Percentiles rank a stretch among this genome's conserved stretches.
These are phyloP conservation scores for Myriosclerotinia scirpicola DNA, from an alignment of 2,329 filamentous ascomycete genomes.

Conservation along the genomic window DNA sequence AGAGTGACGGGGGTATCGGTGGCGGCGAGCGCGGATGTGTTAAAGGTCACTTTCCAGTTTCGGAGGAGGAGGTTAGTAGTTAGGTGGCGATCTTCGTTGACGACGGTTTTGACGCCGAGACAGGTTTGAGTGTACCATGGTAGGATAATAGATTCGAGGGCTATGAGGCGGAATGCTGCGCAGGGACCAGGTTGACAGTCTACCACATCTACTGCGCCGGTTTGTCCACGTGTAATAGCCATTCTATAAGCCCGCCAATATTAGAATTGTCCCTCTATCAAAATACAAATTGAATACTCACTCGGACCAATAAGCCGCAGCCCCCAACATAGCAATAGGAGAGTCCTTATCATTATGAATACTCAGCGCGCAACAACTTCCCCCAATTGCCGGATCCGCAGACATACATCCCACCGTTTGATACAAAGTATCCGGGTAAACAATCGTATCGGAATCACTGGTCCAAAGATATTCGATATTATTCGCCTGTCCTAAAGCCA, in stretches of 20 bases:
- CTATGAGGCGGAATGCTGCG: slow-evolving; percentile 41
- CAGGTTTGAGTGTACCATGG: slow-evolving; percentile 44
- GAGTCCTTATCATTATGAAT: slow-evolving; percentile 42
- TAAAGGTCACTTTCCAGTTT: slow-evolving; percentile 42
- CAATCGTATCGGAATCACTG: slow-evolving; percentile 41
- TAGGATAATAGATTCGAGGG: slow-evolving; percentile 40
- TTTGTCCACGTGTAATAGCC: slow-evolving; percentile 41
- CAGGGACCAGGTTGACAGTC: slow-evolving; percentile 45
- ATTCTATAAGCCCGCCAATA: slow-evolving; percentile 22
- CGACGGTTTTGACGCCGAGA: slow-evolving; percentile 41
- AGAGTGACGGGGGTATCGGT: slow-evolving; percentile 44
- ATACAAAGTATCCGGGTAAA: slow-evolving; percentile 29
- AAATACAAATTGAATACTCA: not conserved
- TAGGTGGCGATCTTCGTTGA: slow-evolving; percentile 45
- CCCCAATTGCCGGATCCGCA: slow-evolving; percentile 40
- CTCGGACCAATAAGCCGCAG: slow-evolving; percentile 43
- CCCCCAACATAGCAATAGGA: slow-evolving; percentile 39
- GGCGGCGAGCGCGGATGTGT: slow-evolving; percentile 40
- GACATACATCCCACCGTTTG: slow-evolving; percentile 40
- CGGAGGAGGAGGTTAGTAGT: slow-evolving; percentile 42
- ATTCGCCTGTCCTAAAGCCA: slow-evolving; percentile 40
- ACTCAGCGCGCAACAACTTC: slow-evolving; percentile 41
- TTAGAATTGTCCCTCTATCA: not conserved
- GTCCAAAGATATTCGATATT: slow-evolving; percentile 43
- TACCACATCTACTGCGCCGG: slow-evolving; percentile 38